Conservation (phyloP, 768 basidiomycete species). For the Lentinula lateritia region DNA sequence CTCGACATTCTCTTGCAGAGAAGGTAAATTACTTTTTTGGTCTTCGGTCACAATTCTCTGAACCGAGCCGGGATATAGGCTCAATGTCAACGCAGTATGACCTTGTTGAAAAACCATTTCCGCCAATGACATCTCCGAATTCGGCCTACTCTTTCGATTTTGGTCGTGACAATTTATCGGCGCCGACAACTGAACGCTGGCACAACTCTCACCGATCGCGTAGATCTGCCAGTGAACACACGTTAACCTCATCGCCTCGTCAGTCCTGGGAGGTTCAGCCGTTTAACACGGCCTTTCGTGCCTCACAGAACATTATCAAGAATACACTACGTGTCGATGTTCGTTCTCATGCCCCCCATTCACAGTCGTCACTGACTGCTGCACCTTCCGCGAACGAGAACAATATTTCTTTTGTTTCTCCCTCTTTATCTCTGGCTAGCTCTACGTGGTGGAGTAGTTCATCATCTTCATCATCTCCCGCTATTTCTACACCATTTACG, state of each 20-base stretch:
- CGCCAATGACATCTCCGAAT: neutral
- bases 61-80: neutral
- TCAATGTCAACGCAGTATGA: neutral
- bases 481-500: neutral
- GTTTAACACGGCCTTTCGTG: neutral
- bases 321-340: neutral
- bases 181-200: neutral
- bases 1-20: neutral
- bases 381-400: neutral
- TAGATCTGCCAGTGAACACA: neutral
- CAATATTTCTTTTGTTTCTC: neutral
- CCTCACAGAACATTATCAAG: neutral
- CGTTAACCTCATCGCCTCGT: neutral
- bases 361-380: neutral
- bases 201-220: neutral
- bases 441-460: neutral
- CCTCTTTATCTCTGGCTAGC: neutral
- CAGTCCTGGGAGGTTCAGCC: neutral
- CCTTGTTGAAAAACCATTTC: neutral
- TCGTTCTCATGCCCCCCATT: neutral
- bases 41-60: neutral
- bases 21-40: neutral
- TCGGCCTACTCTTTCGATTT: neutral
- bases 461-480: neutral
- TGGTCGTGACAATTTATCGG: neutral